Evolutionary conservation across 1,284 basidiomycete species (phyloP).

Genomic region (Ganoderma sp.): DNA sequence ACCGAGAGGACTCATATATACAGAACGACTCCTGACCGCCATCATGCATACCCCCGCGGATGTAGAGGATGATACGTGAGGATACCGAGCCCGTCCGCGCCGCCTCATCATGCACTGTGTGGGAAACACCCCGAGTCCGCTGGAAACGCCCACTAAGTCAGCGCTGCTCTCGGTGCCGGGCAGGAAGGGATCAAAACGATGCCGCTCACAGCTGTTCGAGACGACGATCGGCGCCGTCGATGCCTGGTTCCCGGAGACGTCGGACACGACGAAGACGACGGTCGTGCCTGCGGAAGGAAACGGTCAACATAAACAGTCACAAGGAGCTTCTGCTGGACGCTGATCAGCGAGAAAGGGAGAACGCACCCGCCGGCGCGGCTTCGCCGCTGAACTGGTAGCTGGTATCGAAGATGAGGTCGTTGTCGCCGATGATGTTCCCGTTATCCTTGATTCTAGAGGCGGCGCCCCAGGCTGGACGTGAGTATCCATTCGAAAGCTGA

Average conservation of each 20-base stretch:
- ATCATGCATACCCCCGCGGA: too few relatives aligned
- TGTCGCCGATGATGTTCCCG: background rate
- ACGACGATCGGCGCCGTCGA: background rate
- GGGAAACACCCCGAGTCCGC: background rate
- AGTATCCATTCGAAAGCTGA: background rate
- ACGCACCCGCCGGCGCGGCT: background rate
- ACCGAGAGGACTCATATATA: too few relatives aligned
- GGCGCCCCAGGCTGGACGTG: background rate
- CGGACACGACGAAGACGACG: background rate
- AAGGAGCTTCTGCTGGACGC: too few relatives aligned
- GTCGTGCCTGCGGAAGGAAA: background rate
- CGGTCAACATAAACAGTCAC: too few relatives aligned
- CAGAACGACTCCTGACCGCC: too few relatives aligned
- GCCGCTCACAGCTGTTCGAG: background rate
- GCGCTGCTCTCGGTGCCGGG: background rate
- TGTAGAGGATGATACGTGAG: too few relatives aligned
- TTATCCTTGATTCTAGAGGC: background rate
- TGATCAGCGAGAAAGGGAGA: too few relatives aligned
- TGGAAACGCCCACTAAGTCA: background rate
- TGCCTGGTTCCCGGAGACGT: background rate
- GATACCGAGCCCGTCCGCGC: too few relatives aligned
- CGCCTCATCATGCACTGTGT: background rate
- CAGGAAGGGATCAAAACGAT: background rate
- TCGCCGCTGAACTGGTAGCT: background rate
- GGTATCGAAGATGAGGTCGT: background rate